phyloP scores from a whole-genome alignment of 768 basidiomycete species.

The Trichaptum fuscoviolaceum region DNA sequence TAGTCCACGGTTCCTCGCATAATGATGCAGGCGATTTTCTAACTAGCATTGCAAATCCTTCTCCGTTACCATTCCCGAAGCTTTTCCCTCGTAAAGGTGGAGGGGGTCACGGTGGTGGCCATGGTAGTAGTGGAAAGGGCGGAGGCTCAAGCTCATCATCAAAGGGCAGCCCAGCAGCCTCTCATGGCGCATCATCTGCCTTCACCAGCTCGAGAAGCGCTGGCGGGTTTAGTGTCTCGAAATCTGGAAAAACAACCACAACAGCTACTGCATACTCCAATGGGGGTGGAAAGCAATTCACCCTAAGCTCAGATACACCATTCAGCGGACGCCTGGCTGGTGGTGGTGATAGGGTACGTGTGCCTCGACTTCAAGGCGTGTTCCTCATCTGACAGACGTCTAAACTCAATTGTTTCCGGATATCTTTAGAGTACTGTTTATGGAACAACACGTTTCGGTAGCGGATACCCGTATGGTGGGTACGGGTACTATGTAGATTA shows the following conservation, averaged over 20 bases:
- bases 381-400: background rate
- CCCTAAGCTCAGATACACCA: background rate
- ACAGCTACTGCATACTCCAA: conserved; percentile 1
- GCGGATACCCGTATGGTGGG: conserved; percentile 51
- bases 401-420: background rate
- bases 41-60: no score
- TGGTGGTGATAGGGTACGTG: conserved; percentile 38
- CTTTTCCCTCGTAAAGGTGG: conserved; percentile 13
- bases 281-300: background rate
- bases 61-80: background rate
- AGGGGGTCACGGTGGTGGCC: conserved; percentile 13
- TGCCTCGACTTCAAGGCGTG: background rate
- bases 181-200: conserved; percentile 6
- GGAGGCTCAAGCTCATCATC: background rate
- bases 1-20: background rate
- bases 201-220: conserved; percentile 7
- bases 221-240: conserved; percentile 14
- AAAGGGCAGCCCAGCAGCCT: background rate
- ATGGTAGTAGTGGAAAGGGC: background rate
- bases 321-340: conserved; percentile 39
- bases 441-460: conserved; percentile 38
- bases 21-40: background rate
- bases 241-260: conserved; percentile 9
- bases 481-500: conserved; percentile 39
- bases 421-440: conserved; percentile 24